phyloP scores from a whole-genome alignment of 2,329 filamentous ascomycete species.

The Fusarium verticillioides region DNA sequence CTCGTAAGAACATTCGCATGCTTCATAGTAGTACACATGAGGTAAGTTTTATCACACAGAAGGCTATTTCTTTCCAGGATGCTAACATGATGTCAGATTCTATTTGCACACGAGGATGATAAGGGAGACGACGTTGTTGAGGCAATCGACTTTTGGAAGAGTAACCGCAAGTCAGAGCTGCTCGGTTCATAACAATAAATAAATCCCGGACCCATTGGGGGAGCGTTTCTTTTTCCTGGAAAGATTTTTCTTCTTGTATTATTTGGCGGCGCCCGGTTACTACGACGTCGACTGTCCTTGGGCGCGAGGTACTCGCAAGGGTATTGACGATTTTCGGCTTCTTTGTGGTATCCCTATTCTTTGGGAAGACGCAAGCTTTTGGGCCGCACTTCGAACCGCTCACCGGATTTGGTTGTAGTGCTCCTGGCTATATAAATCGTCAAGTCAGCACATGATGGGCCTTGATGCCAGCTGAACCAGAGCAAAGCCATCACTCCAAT shows the following conservation, averaged over 20 bases:
- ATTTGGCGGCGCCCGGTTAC: slow-evolving; percentile 34
- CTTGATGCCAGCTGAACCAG: slow-evolving; percentile 3
- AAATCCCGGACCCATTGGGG: slow-evolving; percentile 20
- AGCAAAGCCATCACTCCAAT: slow-evolving; percentile 1
- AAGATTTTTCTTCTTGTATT: slow-evolving; percentile 46
- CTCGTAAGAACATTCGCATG: slow-evolving; percentile 96
- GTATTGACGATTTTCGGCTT: slow-evolving; percentile 36
- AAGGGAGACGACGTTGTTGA: slow-evolving; percentile 92
- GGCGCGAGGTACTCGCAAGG: slow-evolving; percentile 32
- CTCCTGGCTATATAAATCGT: slow-evolving; percentile 1
- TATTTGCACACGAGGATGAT: slow-evolving; percentile 98
- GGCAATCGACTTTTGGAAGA: slow-evolving; percentile 96
- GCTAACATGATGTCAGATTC: slow-evolving; percentile 71
- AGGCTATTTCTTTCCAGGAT: neutral
- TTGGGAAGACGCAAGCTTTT: slow-evolving; percentile 1
- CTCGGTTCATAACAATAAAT: slow-evolving; percentile 40
- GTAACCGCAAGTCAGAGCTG: slow-evolving; percentile 62
- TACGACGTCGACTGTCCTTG: slow-evolving; percentile 24
- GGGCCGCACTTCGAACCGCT: slow-evolving; percentile 13
- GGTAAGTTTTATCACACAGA: slow-evolving; percentile 62
- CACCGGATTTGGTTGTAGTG: slow-evolving; percentile 1
- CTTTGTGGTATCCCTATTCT: slow-evolving; percentile 13
- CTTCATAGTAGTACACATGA: slow-evolving; percentile 96
- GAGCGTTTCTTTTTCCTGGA: slow-evolving; percentile 43
- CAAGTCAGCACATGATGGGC: slow-evolving; percentile 8